These are phyloP conservation scores for Candida stauntonica DNA, from an alignment of 805 yeast species.

Conservation along the genomic window DNA sequence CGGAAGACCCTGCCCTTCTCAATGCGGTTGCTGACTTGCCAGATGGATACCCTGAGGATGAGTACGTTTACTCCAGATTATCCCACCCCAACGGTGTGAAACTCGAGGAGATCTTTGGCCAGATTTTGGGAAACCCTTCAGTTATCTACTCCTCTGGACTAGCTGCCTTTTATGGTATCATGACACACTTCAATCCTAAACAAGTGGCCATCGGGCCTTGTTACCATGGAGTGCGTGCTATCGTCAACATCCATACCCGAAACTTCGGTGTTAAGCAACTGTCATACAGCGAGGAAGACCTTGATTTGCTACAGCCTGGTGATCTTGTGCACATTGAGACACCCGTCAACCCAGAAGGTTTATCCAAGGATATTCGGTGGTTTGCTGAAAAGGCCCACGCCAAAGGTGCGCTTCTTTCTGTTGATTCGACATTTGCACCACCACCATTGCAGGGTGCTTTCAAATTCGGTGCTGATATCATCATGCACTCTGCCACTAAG, in stretches of 20 bases:
- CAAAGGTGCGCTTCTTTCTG: conserved; percentile 65
- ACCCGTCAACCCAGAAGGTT: conserved; percentile 84
- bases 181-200: conserved; percentile 70
- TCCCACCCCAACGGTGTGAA: conserved; percentile 69
- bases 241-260: conserved; percentile 58
- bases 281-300: conserved; percentile 41
- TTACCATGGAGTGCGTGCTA: conserved; percentile 81
- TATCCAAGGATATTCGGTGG: conserved; percentile 53
- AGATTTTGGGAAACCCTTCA: conserved; percentile 58
- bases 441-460: conserved; percentile 85
- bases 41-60: conserved; percentile 31
- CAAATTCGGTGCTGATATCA: conserved; percentile 76
- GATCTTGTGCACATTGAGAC: conserved; percentile 84
- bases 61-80: conserved; percentile 63
- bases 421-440: conserved; percentile 92
- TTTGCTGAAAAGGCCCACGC: conserved; percentile 71
- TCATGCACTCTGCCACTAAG: conserved; percentile 92
- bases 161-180: conserved; percentile 72
- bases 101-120: conserved; percentile 60
- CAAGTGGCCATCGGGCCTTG: conserved; percentile 70
- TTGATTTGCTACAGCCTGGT: conserved; percentile 47
- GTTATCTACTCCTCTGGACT: conserved; percentile 76
- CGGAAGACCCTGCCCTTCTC: conserved; percentile 52
- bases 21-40: conserved; percentile 39
- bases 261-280: conserved; percentile 52